phyloP scores from a whole-genome alignment of 2,329 filamentous ascomycete genomes.

The Hypoxylon sp. region DNA sequence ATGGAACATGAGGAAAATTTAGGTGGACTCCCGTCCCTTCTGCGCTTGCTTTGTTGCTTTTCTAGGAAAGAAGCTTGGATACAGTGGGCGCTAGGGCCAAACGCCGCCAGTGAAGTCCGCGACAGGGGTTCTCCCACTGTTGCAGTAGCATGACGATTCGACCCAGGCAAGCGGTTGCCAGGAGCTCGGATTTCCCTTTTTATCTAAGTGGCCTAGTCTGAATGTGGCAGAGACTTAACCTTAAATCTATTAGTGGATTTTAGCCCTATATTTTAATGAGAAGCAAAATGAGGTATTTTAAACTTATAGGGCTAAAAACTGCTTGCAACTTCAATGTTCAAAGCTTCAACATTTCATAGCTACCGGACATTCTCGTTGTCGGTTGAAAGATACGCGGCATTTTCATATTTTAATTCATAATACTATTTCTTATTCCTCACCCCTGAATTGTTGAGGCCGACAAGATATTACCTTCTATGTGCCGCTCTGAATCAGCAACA shows the following conservation, averaged over 20 bases:
- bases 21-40: slow-evolving; percentile 28
- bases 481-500: not conserved
- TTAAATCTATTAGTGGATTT: slow-evolving; percentile 7
- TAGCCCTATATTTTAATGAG: slow-evolving; percentile 24
- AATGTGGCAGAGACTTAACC: slow-evolving; percentile 9
- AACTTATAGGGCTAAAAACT: slow-evolving; percentile 3
- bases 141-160: slow-evolving; percentile 12
- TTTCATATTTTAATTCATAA: not conserved
- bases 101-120: slow-evolving; percentile 23
- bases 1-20: slow-evolving; percentile 34
- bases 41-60: slow-evolving; percentile 28
- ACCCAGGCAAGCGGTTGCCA: no score
- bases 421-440: not conserved
- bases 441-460: slow-evolving; percentile 3
- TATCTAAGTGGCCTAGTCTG: slow-evolving; percentile 18
- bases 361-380: slow-evolving; percentile 1
- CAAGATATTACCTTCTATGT: not conserved
- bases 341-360: not conserved
- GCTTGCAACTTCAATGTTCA: not conserved
- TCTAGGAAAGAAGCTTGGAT: slow-evolving; percentile 35
- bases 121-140: slow-evolving; percentile 10
- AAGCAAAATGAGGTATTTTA: slow-evolving; percentile 33
- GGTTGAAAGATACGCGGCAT: not conserved
- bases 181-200: slow-evolving; percentile 30
- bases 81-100: slow-evolving; percentile 24